Base-by-base conservation (phyloP, 345 rosid species). In the Kernera saxatilis region DNA sequence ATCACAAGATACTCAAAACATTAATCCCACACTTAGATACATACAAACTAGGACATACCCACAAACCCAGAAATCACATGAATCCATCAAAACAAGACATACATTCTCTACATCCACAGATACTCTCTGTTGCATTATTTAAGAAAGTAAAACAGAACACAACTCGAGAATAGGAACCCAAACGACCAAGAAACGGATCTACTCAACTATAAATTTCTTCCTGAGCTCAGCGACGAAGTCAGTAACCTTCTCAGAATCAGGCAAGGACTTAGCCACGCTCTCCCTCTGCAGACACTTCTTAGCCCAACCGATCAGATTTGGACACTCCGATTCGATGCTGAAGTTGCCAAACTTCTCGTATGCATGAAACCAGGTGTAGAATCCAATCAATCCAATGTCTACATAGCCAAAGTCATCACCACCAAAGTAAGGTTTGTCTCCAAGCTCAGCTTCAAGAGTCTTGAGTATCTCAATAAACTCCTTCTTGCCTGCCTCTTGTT, bases 261-360 rank as follows among this genome's bases (percentile, higher is more conserved):
- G 69, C 46, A 77, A 49, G 37, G 76, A 77, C 49, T 77, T 40
- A 11, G 72, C 75, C 12, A 77, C 80, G 11, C 51, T 77, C 63
- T 77, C 77, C 50, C 76, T 70, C 56, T 71, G 45, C 63, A 77
- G 15, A 51, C 77, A 77, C 72, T 19, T 71, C 2, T 71, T 71
- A 14, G 19, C 77, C 80, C 80, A 77, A 22, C 5, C 49, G 0
- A 50, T 17, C 8, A 77, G 57, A 37, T 77, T 77, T 0, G 80
- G 76, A 66, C 67, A 56, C 72, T 77, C 72, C 10, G 68, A 3
- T 64, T 70, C 72, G 5, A 71, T 37, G 50, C 35, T 55, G 3
- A 76, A 29, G 61, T 64, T 76, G 37, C 76, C 79, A 39, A 1
- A 70, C 58, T 62, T 76, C 56, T 76, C 80, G 11, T 15, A 64